These are phyloP conservation scores for Letharia lupina DNA, from an alignment of 495 filamentous ascomycete genomes.

Conservation along the genomic window DNA sequence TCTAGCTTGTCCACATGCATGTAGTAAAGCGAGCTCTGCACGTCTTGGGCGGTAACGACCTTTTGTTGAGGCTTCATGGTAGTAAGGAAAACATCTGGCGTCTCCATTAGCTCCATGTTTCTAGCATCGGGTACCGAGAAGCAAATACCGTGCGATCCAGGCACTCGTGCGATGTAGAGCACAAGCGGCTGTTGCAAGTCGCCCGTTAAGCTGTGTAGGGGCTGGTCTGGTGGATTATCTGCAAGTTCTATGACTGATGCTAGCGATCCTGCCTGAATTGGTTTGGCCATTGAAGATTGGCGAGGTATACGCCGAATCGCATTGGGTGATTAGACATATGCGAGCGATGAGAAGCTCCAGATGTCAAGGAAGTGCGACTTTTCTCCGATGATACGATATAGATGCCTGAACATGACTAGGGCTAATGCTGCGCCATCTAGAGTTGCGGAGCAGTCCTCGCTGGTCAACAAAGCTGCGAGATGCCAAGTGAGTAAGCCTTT, in stretches of 20 bases:
- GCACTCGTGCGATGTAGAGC: constrained; percentile 86
- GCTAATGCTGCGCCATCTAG: not conserved
- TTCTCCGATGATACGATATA: not conserved
- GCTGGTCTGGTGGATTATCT: constrained; percentile 77
- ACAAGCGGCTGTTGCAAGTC: constrained; percentile 56
- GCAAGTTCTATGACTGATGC: constrained; percentile 72
- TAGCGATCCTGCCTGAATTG: constrained; percentile 74
- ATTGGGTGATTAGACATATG: not conserved
- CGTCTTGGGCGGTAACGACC: constrained; percentile 79
- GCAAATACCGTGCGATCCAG: constrained; percentile 71
- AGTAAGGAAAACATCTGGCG: constrained; percentile 83
- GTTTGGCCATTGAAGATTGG: constrained; percentile 32
- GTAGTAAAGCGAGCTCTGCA: constrained; percentile 83
- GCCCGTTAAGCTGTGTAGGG: constrained; percentile 57
- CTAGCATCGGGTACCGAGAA: not conserved
- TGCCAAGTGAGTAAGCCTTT: not conserved
- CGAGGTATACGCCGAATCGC: not conserved
- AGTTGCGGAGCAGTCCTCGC: not conserved
- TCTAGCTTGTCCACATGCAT: constrained; percentile 67
- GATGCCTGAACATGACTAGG: not conserved
- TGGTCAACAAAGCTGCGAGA: not conserved
- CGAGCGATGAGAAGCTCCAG: not conserved
- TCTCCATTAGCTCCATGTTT: constrained; percentile 14
- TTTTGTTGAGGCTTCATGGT: constrained; percentile 79
- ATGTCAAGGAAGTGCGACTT: constrained; percentile 1